phyloP scores from a whole-genome alignment of 78 protist genomes.

The Dictyostelium firmibasis region DNA sequence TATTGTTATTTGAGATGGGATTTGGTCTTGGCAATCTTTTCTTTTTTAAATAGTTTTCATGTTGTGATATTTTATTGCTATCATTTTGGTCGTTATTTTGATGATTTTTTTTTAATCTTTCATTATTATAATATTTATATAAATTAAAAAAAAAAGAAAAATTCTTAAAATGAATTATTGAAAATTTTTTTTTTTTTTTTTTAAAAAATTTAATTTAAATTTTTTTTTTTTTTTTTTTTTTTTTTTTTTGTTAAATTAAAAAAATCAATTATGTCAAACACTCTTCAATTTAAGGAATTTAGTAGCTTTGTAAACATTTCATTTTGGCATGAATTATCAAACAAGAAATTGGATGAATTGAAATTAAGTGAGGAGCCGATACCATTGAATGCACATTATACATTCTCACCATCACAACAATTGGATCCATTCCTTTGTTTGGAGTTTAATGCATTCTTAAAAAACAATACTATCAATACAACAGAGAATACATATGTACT shows the following conservation, averaged over 20 bases:
- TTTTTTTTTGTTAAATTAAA: not conserved
- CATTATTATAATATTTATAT: not conserved
- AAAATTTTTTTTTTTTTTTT: not conserved
- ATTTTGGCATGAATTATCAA: slow-evolving; percentile 77
- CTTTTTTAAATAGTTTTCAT: slow-evolving; percentile 22
- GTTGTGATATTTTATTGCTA: not conserved
- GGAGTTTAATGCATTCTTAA: slow-evolving; percentile 55
- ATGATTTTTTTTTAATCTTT: not conserved
- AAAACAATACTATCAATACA: not conserved
- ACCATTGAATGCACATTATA: slow-evolving; percentile 49
- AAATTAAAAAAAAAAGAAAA: too few species aligned
- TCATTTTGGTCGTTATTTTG: not conserved
- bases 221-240: not conserved
- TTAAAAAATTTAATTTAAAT: not conserved
- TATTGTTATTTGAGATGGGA: not conserved
- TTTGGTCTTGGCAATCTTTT: slow-evolving; percentile 8
- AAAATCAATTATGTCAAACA: not conserved
- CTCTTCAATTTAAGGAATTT: slow-evolving; percentile 65
- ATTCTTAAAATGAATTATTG: too few species aligned
- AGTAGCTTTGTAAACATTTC: slow-evolving; percentile 65
- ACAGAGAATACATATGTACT: not conserved
- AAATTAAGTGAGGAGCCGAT: slow-evolving; percentile 68
- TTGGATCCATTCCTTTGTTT: slow-evolving; percentile 47
- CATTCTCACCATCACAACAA: slow-evolving; percentile 42
- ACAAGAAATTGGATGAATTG: slow-evolving; percentile 76